Percentiles rank a stretch among this genome's conserved stretches.
Evolutionary conservation across 805 yeast species (phyloP).

Genomic region (Saturnispora gosingensis): DNA sequence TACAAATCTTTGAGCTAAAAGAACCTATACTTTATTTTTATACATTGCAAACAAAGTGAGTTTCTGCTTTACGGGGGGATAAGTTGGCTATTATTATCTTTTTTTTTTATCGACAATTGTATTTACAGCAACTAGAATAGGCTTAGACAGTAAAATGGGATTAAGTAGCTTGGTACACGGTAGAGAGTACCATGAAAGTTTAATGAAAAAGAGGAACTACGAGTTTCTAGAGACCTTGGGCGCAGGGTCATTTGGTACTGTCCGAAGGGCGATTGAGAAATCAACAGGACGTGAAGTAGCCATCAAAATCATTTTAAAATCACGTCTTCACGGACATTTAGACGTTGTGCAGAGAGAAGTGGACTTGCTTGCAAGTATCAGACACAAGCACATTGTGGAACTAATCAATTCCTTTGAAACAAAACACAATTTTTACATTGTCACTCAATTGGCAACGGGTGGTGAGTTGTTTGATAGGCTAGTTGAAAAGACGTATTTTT

Average conservation of each 20-base stretch:
- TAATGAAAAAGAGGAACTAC: conserved; percentile 50
- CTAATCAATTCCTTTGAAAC: conserved; percentile 91
- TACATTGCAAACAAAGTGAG: no score
- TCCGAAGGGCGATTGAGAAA: conserved; percentile 54
- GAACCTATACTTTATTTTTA: no score
- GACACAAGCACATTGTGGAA: conserved; percentile 83
- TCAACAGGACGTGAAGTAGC: conserved; percentile 65
- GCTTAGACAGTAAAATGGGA: background rate
- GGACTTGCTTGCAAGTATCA: conserved; percentile 51
- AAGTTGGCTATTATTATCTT: background rate
- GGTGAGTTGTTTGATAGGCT: conserved; percentile 92
- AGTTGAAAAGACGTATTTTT: conserved; percentile 68
- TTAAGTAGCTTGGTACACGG: background rate
- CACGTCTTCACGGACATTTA: conserved; percentile 60
- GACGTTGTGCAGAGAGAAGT: conserved; percentile 74
- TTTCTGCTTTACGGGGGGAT: background rate
- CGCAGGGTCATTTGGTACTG: conserved; percentile 94
- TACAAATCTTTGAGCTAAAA: no score
- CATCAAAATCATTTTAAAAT: conserved; percentile 78
- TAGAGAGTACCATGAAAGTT: background rate
- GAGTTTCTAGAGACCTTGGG: conserved; percentile 80
- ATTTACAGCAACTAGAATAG: background rate
- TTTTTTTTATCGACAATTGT: background rate
- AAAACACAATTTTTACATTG: conserved; percentile 84
- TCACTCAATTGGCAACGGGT: conserved; percentile 90